Evolutionary conservation across 345 rosid genomes (phyloP), one percentile per base, ranked within the genome.

Genomic region (Microthlaspi erraticum): DNA sequence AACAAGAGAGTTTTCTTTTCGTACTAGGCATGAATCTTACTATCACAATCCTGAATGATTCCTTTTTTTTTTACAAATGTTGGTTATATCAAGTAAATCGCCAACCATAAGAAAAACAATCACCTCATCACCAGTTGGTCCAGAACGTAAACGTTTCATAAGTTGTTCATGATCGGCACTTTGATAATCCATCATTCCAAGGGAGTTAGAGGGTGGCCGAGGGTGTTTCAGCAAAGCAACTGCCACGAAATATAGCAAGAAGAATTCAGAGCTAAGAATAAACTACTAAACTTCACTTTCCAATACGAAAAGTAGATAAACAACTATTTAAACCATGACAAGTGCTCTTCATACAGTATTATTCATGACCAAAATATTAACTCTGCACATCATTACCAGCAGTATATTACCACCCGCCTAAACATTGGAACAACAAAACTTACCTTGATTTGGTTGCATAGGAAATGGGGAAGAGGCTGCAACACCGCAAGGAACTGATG

Each of bases 401-500:
- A 73, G 81, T 87, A 76, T 83, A 41, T 89, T 85, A 52, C 84
- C 70, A 56, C 88, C 80, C 41, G 87, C 87, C 5, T 82, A 60
- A 48, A 20, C 20, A 70, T 52, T 70, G 19, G 52, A 60, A 42
- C 41, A 33, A 60, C 66, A 42, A 71, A 17, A 49, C 4, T 41
- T 17, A 75, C 79, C 74, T 55, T 75, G 79, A 68, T 49, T 75
- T 68, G 70, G 65, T 70, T 68, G 74, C 70, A 75, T 44, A 14
- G 74, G 79, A 73, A 91, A 88, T 87, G 92, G 93, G 84, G 97
- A 91, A 68, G 97, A 88, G 60, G 96, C 81, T 4, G 81, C 91
- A 73, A 82, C 45, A 90, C 88, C 84, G 64, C 85, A 71, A 16
- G 86, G 97, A 76, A 90, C 82, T 12, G 97, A 79, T 55, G 97